phyloP scores from a whole-genome alignment of 495 filamentous ascomycete genomes.

The Penicillium roqueforti region DNA sequence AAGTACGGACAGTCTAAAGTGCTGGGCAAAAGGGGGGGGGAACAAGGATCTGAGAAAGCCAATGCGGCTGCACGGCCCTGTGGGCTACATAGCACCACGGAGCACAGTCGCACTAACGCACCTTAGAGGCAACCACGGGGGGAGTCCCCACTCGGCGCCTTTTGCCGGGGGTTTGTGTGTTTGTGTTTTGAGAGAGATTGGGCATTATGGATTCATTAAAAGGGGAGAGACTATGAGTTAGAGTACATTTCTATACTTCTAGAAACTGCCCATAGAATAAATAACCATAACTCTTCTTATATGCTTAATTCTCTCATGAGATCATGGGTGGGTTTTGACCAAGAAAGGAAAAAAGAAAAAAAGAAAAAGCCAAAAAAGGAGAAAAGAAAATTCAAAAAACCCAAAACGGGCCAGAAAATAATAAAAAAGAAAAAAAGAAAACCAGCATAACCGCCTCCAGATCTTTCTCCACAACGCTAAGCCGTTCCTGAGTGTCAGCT shows the following conservation, averaged over 20 bases:
- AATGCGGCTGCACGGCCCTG: slow-evolving; percentile 21
- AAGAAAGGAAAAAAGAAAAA: background rate
- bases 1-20: slow-evolving; percentile 3
- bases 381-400: background rate
- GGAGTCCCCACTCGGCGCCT: slow-evolving; percentile 20
- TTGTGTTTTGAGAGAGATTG: slow-evolving; percentile 1
- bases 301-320: background rate
- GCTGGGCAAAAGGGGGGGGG: slow-evolving; percentile 8
- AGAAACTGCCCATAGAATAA: background rate
- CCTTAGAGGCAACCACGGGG: slow-evolving; percentile 27
- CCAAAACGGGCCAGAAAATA: background rate
- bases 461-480: slow-evolving; percentile 39
- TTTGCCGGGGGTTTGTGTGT: slow-evolving; percentile 19
- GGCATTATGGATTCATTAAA: background rate
- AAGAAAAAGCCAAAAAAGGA: background rate
- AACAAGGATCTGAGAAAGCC: slow-evolving; percentile 18
- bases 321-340: slow-evolving; percentile 1
- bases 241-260: no score
- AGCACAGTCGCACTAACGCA: slow-evolving; percentile 28
- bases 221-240: no score
- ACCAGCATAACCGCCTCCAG: slow-evolving; percentile 34
- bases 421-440: slow-evolving; percentile 15
- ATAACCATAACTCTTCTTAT: background rate
- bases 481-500: slow-evolving; percentile 35
- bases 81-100: slow-evolving; percentile 18